Conservation (phyloP, 768 basidiomycete species). For the Inosperma sp. region DNA sequence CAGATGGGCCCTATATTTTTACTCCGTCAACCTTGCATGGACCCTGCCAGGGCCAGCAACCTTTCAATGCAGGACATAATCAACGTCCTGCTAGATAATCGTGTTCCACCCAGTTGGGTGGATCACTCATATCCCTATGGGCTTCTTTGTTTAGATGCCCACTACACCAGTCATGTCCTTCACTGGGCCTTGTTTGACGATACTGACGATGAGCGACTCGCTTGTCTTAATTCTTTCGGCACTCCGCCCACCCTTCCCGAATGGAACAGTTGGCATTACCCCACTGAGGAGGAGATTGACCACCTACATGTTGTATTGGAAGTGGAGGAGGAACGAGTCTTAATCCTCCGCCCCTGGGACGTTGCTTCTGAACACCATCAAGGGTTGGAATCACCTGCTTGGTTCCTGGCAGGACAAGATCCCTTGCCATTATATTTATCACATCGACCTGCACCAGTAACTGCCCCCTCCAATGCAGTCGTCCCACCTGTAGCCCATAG, state of each 20-base stretch:
- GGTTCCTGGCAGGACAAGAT: background rate
- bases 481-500: no score
- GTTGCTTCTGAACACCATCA: background rate
- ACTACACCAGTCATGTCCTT: background rate
- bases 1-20: background rate
- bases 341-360: background rate
- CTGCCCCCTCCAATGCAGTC: no score
- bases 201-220: background rate
- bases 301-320: background rate
- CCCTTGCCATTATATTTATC: no score
- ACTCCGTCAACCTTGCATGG: background rate
- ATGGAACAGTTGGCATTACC: background rate
- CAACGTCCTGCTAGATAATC: background rate
- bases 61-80: background rate
- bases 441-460: no score
- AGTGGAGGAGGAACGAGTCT: background rate
- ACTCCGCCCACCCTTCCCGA: background rate
- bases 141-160: background rate
- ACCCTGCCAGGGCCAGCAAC: background rate
- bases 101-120: conserved; percentile 7
- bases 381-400: background rate
- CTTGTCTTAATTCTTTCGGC: background rate
- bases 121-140: conserved; percentile 3
- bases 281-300: background rate
- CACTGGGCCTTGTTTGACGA: background rate